Evolutionary conservation across 768 basidiomycete species (phyloP).

Genomic region (Russula dissimulans): DNA sequence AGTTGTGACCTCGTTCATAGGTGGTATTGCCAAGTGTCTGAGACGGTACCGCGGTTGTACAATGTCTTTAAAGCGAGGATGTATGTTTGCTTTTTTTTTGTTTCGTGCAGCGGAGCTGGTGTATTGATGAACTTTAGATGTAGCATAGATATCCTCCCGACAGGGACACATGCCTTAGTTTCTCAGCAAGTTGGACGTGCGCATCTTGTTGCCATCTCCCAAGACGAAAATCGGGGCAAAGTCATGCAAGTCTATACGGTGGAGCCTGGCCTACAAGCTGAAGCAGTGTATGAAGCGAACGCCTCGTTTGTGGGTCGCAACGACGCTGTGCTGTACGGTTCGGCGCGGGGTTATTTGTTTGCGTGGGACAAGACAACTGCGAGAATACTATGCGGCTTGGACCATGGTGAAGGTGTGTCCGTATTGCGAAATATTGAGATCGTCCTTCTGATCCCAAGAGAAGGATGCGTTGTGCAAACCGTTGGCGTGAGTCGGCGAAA

Average conservation of each 20-base stretch:
- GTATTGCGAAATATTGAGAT: background rate
- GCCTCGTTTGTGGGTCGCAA: slow-evolving; percentile 47
- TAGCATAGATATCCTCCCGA: slow-evolving; percentile 43
- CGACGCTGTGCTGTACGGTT: slow-evolving; percentile 49
- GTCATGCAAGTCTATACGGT: slow-evolving; percentile 45
- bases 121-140: slow-evolving; percentile 31
- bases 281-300: slow-evolving; percentile 30
- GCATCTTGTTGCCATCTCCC: slow-evolving; percentile 42
- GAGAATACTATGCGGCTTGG: slow-evolving; percentile 46
- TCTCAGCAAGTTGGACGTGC: slow-evolving; percentile 42
- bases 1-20: slow-evolving; percentile 26
- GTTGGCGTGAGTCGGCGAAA: slow-evolving; percentile 3
- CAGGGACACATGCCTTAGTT: slow-evolving; percentile 43
- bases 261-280: slow-evolving; percentile 30
- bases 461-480: slow-evolving; percentile 16
- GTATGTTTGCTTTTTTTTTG: slow-evolving; percentile 30
- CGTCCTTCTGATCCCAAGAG: background rate
- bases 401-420: slow-evolving; percentile 48
- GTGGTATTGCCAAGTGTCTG: slow-evolving; percentile 62
- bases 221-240: slow-evolving; percentile 41
- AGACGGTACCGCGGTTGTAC: slow-evolving; percentile 53
- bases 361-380: slow-evolving; percentile 55
- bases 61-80: slow-evolving; percentile 50
- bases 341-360: slow-evolving; percentile 42
- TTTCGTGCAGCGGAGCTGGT: background rate